Evolutionary conservation across 805 yeast genomes (phyloP).

Genomic region (Nakazawaea wyomingensis): DNA sequence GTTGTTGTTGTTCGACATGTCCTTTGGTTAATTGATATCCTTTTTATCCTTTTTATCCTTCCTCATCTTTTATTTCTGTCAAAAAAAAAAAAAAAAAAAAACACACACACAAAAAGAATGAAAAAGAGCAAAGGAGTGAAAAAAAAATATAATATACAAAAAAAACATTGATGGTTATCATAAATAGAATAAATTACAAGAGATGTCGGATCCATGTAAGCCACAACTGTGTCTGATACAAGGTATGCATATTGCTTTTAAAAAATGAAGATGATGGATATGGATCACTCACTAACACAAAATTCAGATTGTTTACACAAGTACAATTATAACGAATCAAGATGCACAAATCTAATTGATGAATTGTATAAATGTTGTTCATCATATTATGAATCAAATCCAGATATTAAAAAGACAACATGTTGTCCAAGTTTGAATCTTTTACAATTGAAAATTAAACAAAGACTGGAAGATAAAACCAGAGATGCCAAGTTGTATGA

Average conservation of each 20-base stretch:
- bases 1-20: no score
- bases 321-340: constrained; percentile 64
- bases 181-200: no score
- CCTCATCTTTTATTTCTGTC: no score
- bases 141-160: not conserved
- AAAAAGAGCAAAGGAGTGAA: no score
- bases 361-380: constrained; percentile 72
- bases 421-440: constrained; percentile 76
- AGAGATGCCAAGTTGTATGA: constrained; percentile 48
- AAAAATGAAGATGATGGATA: no score
- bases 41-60: no score
- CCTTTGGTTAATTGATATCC: no score
- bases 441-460: constrained; percentile 59
- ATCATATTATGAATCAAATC: constrained; percentile 55
- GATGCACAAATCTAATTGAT: constrained; percentile 67
- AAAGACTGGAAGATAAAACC: constrained; percentile 47
- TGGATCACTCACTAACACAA: not conserved
- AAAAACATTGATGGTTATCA: no score
- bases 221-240: constrained; percentile 81
- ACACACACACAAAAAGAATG: no score
- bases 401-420: constrained; percentile 54
- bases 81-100: no score
- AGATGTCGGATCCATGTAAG: constrained; percentile 50
- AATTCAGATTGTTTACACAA: constrained; percentile 54
- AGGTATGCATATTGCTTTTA: no score